A percentile compares a stretch with the other conserved stretches of the same genome.
phyloP scores from a whole-genome alignment of 805 yeast species.

The Hanseniaspora valbyensis region DNA sequence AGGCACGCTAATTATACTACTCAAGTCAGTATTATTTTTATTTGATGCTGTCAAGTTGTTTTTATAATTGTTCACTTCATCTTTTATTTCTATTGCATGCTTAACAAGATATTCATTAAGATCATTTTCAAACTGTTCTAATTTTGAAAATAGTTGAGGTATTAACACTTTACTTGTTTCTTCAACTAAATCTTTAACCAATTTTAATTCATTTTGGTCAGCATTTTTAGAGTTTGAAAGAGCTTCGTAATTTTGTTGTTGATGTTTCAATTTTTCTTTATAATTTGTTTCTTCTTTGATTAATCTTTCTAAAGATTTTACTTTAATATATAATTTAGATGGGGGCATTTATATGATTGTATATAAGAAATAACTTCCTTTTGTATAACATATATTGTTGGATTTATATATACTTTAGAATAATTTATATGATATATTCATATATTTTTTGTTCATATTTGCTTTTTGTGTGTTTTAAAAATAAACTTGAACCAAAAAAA shows the following conservation, averaged over 20 bases:
- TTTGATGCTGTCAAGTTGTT: neutral
- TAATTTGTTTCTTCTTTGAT: slow-evolving; percentile 57
- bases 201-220: slow-evolving; percentile 58
- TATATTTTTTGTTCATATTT: too few relatives aligned
- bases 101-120: slow-evolving; percentile 33
- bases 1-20: neutral
- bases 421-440: too few relatives aligned
- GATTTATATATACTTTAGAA: too few relatives aligned
- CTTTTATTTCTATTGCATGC: slow-evolving; percentile 20
- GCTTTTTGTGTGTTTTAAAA: too few relatives aligned
- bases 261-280: slow-evolving; percentile 47
- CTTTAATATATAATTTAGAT: slow-evolving; percentile 56
- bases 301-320: slow-evolving; percentile 56
- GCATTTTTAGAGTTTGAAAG: slow-evolving; percentile 26
- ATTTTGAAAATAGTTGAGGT: slow-evolving; percentile 38
- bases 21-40: neutral
- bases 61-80: neutral
- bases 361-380: too few relatives aligned
- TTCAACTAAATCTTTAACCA: slow-evolving; percentile 39
- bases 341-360: slow-evolving; percentile 45
- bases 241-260: slow-evolving; percentile 38
- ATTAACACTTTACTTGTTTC: slow-evolving; percentile 43
- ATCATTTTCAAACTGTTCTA: slow-evolving; percentile 31
- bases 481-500: too few relatives aligned
- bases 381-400: too few relatives aligned